These are phyloP conservation scores for Flaveria linearis DNA, from an alignment of 129 eudicot species.

Conservation along the genomic window DNA sequence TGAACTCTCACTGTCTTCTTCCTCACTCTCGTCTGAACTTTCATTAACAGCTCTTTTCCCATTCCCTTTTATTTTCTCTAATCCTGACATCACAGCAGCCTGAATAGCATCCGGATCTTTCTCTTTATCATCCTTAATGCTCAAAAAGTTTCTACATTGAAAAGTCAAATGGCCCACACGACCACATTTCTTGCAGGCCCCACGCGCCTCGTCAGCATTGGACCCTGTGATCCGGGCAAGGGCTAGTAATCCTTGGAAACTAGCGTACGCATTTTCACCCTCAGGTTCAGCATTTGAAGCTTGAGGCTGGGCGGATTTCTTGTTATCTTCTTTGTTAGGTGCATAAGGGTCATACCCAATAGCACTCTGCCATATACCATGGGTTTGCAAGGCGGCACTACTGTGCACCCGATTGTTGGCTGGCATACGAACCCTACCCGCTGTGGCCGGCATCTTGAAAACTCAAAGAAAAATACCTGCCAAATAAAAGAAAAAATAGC, in stretches of 20 bases:
- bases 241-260: slow-evolving; percentile 85
- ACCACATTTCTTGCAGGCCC: slow-evolving; percentile 88
- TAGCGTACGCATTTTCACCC: slow-evolving; percentile 76
- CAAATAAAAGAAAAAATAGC: background rate
- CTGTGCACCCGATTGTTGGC: slow-evolving; percentile 98
- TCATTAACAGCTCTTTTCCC: slow-evolving; percentile 43
- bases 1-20: slow-evolving; percentile 80
- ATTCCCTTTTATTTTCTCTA: slow-evolving; percentile 76
- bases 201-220: slow-evolving; percentile 86
- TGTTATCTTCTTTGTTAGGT: slow-evolving; percentile 73
- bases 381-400: slow-evolving; percentile 94
- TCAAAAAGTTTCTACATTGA: slow-evolving; percentile 83
- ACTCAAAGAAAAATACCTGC: slow-evolving; percentile 21
- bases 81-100: slow-evolving; percentile 66
- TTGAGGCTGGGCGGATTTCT: slow-evolving; percentile 51
- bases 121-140: slow-evolving; percentile 66
- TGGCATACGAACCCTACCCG: slow-evolving; percentile 99
- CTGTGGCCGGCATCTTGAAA: slow-evolving; percentile 95
- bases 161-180: slow-evolving; percentile 91
- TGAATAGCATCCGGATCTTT: slow-evolving; percentile 67
- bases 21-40: slow-evolving; percentile 63
- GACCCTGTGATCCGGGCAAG: slow-evolving; percentile 75
- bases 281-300: slow-evolving; percentile 57
- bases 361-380: slow-evolving; percentile 95
- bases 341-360: slow-evolving; percentile 95